Conservation (phyloP, 306 rosid species). For the Gillenia trifoliata region DNA sequence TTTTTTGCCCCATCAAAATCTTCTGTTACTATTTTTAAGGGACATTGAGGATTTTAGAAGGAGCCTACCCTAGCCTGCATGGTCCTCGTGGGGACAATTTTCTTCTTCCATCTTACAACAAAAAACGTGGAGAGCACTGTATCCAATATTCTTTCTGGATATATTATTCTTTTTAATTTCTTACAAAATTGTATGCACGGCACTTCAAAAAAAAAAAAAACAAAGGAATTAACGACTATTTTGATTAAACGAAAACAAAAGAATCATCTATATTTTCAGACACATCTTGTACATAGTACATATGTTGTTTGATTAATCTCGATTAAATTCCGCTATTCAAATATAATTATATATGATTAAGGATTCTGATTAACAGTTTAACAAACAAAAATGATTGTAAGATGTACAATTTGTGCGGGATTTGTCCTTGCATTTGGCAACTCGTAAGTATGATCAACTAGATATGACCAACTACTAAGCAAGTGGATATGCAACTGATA, state of each 20-base stretch:
- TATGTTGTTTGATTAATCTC: background rate
- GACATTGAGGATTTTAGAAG: constrained; percentile 2
- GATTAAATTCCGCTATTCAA: background rate
- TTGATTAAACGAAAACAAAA: background rate
- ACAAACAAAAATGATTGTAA: background rate
- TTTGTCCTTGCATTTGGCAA: background rate
- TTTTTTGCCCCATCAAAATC: constrained; percentile 7
- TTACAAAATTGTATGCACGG: background rate
- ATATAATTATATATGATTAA: background rate
- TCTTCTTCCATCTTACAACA: background rate
- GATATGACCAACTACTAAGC: constrained; percentile 39
- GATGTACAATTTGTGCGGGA: background rate
- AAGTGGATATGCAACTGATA: constrained; percentile 21
- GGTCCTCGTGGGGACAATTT: background rate
- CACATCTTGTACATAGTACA: background rate
- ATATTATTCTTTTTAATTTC: too few species aligned
- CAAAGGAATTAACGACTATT: background rate
- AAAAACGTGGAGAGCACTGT: constrained; percentile 41
- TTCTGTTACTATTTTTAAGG: background rate
- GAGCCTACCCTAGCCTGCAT: background rate
- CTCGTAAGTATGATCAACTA: background rate
- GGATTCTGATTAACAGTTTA: background rate
- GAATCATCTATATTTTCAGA: too few species aligned
- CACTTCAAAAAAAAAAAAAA: background rate
- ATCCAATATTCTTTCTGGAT: background rate